Evolutionary conservation across 1,284 basidiomycete genomes (phyloP).

Genomic region (Meripilus lineatus): DNA sequence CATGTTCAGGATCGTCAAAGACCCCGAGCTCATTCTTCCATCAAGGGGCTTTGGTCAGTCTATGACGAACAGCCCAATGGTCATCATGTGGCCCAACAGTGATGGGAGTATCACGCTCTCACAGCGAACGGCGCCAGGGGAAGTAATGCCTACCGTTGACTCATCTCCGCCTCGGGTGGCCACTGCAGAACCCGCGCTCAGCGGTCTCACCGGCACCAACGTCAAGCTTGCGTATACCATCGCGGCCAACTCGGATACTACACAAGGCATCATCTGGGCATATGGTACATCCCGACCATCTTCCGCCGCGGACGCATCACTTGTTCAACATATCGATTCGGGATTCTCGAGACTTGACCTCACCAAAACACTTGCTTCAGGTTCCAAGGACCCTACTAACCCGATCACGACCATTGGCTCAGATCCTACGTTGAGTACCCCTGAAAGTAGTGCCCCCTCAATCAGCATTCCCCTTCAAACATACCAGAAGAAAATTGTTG

Average conservation of each 20-base stretch:
- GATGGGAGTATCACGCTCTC: slow-evolving; percentile 35
- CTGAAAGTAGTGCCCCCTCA: slow-evolving; percentile 1
- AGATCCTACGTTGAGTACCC: background rate
- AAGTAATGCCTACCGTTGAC: slow-evolving; percentile 30
- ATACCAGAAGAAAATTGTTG: slow-evolving; percentile 30
- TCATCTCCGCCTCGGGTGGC: slow-evolving; percentile 27
- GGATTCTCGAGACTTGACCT: slow-evolving; percentile 28
- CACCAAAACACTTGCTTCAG: slow-evolving; percentile 13
- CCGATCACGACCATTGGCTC: slow-evolving; percentile 9
- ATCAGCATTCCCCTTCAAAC: slow-evolving; percentile 19
- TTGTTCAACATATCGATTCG: slow-evolving; percentile 30
- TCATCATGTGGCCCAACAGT: slow-evolving; percentile 39
- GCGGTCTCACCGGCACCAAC: slow-evolving; percentile 19
- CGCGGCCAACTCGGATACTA: slow-evolving; percentile 12
- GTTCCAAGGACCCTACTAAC: slow-evolving; percentile 13
- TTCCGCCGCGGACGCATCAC: slow-evolving; percentile 21
- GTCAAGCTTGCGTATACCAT: slow-evolving; percentile 17
- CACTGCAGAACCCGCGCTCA: slow-evolving; percentile 15
- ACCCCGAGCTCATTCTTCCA: background rate
- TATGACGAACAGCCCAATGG: slow-evolving; percentile 31
- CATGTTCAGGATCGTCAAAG: background rate
- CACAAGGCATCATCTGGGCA: slow-evolving; percentile 36
- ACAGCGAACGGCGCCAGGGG: slow-evolving; percentile 28
- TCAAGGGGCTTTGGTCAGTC: slow-evolving; percentile 26
- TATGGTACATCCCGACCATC: slow-evolving; percentile 30